Evolutionary conservation across 2,329 filamentous ascomycete genomes (phyloP).

Genomic region (Epichloe bromicola): DNA sequence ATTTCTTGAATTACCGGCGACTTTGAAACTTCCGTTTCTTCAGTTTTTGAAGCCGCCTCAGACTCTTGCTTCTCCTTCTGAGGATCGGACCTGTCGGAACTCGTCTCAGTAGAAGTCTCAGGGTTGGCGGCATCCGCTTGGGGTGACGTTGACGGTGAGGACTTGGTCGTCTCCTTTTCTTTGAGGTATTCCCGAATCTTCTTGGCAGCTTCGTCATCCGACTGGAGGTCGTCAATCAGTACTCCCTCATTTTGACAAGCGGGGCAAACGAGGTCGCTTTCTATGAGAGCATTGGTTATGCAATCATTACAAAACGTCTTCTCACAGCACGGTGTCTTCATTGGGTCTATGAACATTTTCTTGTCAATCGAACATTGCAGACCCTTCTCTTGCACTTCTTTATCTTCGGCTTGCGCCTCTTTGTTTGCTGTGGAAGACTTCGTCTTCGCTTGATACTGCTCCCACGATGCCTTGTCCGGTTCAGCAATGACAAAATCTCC

Average conservation of each 20-base stretch:
- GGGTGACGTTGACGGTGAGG: constrained; percentile 19
- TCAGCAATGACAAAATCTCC: constrained; percentile 95
- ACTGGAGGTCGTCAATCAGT: constrained; percentile 78
- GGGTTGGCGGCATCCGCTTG: constrained; percentile 29
- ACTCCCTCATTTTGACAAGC: constrained; percentile 84
- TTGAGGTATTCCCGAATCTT: constrained; percentile 66
- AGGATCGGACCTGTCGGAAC: constrained; percentile 22
- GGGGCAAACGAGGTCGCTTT: constrained; percentile 94
- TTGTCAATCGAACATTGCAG: constrained; percentile 94
- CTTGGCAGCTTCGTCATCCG: constrained; percentile 64
- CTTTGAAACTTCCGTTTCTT: constrained; percentile 19
- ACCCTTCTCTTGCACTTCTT: constrained; percentile 77
- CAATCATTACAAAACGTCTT: constrained; percentile 99
- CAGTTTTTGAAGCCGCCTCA: background rate
- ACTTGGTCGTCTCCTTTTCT: constrained; percentile 41
- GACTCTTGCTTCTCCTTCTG: constrained; percentile 14
- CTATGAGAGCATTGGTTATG: constrained; percentile 97
- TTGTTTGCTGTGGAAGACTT: constrained; percentile 78
- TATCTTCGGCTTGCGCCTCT: constrained; percentile 62
- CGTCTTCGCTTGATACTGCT: constrained; percentile 89
- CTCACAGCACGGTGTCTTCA: constrained; percentile 96
- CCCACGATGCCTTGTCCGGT: constrained; percentile 91
- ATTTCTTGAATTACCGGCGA: constrained; percentile 16
- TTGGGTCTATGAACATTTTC: constrained; percentile 95
- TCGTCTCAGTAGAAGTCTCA: constrained; percentile 21